Conservation (phyloP, 257 asterid genomes). For the Paulownia fortunei region DNA sequence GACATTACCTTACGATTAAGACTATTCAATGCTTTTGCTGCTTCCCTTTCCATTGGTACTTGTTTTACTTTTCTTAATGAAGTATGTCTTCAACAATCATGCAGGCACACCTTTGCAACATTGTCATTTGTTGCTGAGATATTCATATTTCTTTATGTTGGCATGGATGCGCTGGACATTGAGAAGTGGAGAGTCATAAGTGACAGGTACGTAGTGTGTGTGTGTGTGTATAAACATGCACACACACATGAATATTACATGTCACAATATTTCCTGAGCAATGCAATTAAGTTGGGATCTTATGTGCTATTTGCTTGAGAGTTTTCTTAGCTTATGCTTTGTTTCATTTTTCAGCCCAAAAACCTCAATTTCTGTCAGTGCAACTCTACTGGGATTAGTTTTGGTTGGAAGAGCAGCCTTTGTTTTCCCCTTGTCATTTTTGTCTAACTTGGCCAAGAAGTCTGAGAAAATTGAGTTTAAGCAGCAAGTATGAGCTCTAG, state of each 20-base stretch:
- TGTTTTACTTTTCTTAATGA: slow-evolving; percentile 21
- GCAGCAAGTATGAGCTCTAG: slow-evolving; percentile 68
- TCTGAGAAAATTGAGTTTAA: slow-evolving; percentile 66
- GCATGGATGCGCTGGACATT: slow-evolving; percentile 78
- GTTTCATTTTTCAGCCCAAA: slow-evolving; percentile 59
- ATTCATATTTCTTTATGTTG: slow-evolving; percentile 70
- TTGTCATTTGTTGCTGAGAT: slow-evolving; percentile 68
- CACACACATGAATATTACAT: not conserved
- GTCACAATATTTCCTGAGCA: not conserved
- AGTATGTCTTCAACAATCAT: slow-evolving; percentile 27
- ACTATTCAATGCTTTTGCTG: slow-evolving; percentile 5
- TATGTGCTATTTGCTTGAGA: slow-evolving; percentile 5
- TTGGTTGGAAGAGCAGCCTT: slow-evolving; percentile 92
- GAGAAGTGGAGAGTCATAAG: slow-evolving; percentile 64
- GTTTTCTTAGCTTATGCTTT: slow-evolving; percentile 3
- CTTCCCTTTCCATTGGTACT: slow-evolving; percentile 2
- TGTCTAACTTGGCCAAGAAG: slow-evolving; percentile 81
- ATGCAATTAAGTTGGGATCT: slow-evolving; percentile 3
- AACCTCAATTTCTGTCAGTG: slow-evolving; percentile 72
- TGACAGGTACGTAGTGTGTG: slow-evolving; percentile 46
- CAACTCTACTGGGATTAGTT: slow-evolving; percentile 79
- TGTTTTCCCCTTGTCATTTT: slow-evolving; percentile 83
- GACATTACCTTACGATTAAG: slow-evolving; percentile 17
- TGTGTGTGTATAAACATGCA: not conserved
- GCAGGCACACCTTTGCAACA: slow-evolving; percentile 78